Base-by-base conservation (phyloP, 2,329 filamentous ascomycete species). In the Scedosporium minutisporum region DNA sequence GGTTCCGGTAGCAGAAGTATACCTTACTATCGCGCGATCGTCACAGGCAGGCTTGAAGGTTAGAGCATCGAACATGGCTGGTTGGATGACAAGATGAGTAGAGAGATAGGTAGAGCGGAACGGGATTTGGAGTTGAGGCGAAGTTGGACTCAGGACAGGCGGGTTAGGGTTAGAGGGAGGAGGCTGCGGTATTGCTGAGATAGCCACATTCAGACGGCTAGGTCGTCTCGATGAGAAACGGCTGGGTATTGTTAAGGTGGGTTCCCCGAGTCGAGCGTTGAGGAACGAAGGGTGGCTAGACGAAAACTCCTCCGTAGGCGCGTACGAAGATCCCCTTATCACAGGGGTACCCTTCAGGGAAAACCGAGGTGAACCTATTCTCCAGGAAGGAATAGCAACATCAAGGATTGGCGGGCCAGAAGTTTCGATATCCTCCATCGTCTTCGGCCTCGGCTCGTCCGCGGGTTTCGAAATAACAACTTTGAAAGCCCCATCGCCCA, bases 301-400 rank as follows among this genome's bases (percentile, higher is more conserved):
- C 46, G 83, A 69, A 65, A 87, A 74, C 65, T 92, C 90, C 61
- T 93, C 90, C 5, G 85, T 87, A 2, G 90, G 89, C 3, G 87
- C 84, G 72, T 91, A 90, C 16, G 88, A 87, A n/a, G 93, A 96
- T 66, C 87, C 89, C 65, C 90, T 87, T 66, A 97, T 79, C 65
- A 91, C 82, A 2, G 90, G 86, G 2, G 88, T 92, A 10, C 91
- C 91, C 67, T 83, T 82, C 61, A 84, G 77, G 66, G 88, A 93
- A 73, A 96, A 96, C 64, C 86, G 85, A 18, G 91, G 91, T 1
- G 88, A 89, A 12, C 92, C 93, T 63, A 97, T 78, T 66, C 87
- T 87, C 80, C 93, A 96, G 63, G 90, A 88, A 42, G 93, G 92
- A 60, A 96, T 96, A 23, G 86, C 81, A 53, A 93, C 82, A 67